phyloP scores from a whole-genome alignment of 192 early-diverging fungal species.

The Coemansia sp. region DNA sequence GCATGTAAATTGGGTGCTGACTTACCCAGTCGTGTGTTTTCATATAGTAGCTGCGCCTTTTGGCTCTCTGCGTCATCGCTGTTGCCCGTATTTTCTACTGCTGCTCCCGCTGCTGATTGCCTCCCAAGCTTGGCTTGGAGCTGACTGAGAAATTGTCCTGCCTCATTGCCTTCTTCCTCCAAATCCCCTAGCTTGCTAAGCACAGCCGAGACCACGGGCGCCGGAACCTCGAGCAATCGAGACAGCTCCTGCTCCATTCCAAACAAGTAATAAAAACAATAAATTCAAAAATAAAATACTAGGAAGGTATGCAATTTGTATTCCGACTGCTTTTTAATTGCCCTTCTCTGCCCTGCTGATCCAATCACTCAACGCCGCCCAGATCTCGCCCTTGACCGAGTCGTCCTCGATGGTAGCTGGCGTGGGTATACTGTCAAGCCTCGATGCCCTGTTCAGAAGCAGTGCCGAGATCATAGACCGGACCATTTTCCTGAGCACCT shows the following conservation, averaged over 20 bases:
- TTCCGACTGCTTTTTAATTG: not conserved
- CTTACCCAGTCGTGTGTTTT: slow-evolving; percentile 52
- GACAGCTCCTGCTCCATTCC: slow-evolving; percentile 31
- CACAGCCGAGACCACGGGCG: slow-evolving; percentile 16
- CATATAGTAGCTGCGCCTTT: slow-evolving; percentile 46
- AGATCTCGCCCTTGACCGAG: slow-evolving; percentile 46
- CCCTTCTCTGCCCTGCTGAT: not conserved
- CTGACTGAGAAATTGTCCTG: slow-evolving; percentile 13
- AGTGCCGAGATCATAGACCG: slow-evolving; percentile 52
- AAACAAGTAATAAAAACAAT: not conserved
- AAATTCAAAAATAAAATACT: not conserved
- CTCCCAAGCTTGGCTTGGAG: slow-evolving; percentile 22
- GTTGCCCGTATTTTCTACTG: not conserved
- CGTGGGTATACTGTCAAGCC: slow-evolving; percentile 27
- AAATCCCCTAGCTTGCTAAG: slow-evolving; percentile 24
- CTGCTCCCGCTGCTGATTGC: not conserved
- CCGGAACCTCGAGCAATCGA: slow-evolving; percentile 27
- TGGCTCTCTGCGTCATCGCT: slow-evolving; percentile 10
- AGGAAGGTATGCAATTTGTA: not conserved
- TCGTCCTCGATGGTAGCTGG: slow-evolving; percentile 77
- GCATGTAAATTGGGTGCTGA: not conserved
- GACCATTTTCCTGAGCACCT: slow-evolving; percentile 68
- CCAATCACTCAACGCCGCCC: slow-evolving; percentile 3
- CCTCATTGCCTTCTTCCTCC: not conserved
- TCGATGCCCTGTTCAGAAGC: not conserved